Conservation (phyloP, 176 grass and related monocot genomes). For the Raddia distichophylla region DNA sequence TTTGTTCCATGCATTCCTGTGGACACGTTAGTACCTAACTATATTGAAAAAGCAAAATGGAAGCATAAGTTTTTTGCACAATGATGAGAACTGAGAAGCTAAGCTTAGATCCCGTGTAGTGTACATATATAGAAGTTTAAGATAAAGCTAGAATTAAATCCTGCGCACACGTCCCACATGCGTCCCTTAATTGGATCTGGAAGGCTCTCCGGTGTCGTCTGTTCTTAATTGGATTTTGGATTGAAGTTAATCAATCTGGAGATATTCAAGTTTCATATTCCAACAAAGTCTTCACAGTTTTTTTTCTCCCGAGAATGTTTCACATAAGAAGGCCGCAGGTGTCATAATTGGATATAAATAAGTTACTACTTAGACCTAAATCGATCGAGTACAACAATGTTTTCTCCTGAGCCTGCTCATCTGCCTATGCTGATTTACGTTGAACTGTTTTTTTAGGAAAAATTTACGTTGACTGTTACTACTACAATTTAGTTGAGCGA, state of each 20-base stretch:
- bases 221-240: not conserved
- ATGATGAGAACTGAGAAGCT: slow-evolving; percentile 21
- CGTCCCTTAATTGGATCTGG: not conserved
- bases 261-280: not conserved
- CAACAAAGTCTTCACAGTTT: not conserved
- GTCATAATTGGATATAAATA: not conserved
- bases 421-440: not conserved
- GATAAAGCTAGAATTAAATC: slow-evolving; percentile 23
- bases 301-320: not conserved
- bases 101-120: slow-evolving; percentile 17
- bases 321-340: not conserved
- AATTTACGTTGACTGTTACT: not conserved
- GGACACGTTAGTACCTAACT: not conserved
- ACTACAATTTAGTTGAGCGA: not conserved
- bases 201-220: not conserved
- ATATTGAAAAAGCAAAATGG: not conserved
- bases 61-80: slow-evolving; percentile 4
- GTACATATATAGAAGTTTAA: not conserved
- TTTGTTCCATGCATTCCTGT: not conserved
- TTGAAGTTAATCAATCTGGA: not conserved
- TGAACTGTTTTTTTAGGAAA: not conserved
- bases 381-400: not conserved
- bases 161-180: not conserved
- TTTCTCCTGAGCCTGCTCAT: not conserved
- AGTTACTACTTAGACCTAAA: not conserved